Evolutionary conservation across 2,329 filamentous ascomycete species (phyloP), one percentile per base, ranked within the genome.

Genomic region (Microthyrium microscopicum): DNA sequence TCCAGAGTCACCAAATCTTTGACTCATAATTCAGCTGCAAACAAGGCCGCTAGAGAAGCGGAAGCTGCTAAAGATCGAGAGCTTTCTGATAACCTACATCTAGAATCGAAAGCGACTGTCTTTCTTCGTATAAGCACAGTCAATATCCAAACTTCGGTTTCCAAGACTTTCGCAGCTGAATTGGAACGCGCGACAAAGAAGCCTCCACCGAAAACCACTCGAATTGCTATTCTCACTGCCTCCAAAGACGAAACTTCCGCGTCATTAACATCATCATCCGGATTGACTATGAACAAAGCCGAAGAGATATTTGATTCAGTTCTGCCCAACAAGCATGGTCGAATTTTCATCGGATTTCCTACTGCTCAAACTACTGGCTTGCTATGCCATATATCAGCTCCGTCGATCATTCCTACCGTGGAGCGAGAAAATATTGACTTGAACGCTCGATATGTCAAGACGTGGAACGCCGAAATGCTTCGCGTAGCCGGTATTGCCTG

Each of bases 121-220:
- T 95, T 93, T 51, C 62, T 98, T 15, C 71, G 84, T 31, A 79
- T 92, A 15, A 93, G 80, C 29, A 85, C 84, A 6, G 85, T 87
- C 20, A 70, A 71, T 29, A 74, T 95, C 20, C 69, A 73, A 44
- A 92, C 85, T 1, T 79, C 70, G 29, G 74, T 94, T 1, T 63
- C 70, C 15, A 58, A 68, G 20, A 70, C 65, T 25, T 83, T 95
- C 45, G 74, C 83, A 3, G 67, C 75, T 2, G 91, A 98, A 51
- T 68, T 98, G 8, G 84, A 95, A 57, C 73, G 91, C 40, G 89
- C 91, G 12, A 98, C 91, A 1, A 94, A 95, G 57, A 98, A 98
- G 49, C 82, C 85, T 3, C 89, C 91, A 1, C 89, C 89, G 1
- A 93, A 83, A 50, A 69, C 68, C 8, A 91, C 89, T 0, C 81